Evolutionary conservation across 106 monocot genomes (phyloP).

Genomic region (Dendrobium catenatum): DNA sequence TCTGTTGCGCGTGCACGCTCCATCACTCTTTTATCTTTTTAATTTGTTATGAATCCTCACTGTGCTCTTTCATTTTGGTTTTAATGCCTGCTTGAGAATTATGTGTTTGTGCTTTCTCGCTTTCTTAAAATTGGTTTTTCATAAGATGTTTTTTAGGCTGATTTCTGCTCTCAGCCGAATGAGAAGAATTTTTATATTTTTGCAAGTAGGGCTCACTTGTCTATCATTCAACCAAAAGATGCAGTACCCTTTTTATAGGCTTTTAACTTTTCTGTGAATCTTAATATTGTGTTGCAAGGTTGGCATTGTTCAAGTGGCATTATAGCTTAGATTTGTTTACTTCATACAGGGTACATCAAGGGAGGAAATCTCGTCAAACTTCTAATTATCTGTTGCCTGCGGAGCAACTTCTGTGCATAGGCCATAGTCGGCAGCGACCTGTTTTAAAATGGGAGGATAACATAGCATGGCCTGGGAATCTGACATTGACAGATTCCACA

Average conservation of each 20-base stretch:
- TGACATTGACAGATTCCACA: slow-evolving; percentile 78
- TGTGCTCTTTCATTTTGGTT: too few species aligned
- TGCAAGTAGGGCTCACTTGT: too few species aligned
- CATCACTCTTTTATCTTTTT: too few species aligned
- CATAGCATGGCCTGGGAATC: slow-evolving; percentile 85
- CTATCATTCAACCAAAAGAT: too few species aligned
- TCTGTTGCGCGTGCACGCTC: too few species aligned
- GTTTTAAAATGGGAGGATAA: slow-evolving; percentile 96
- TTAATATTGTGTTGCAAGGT: not conserved
- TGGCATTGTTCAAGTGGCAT: not conserved
- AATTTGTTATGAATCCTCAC: too few species aligned
- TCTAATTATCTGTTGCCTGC: slow-evolving; percentile 27
- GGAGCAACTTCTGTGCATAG: slow-evolving; percentile 80
- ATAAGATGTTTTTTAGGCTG: too few species aligned
- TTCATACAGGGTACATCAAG: slow-evolving; percentile 68
- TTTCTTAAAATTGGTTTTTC: too few species aligned
- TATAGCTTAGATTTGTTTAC: not conserved
- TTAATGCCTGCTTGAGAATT: too few species aligned
- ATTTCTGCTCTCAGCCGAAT: too few species aligned
- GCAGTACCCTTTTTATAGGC: not conserved
- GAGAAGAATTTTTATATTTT: too few species aligned
- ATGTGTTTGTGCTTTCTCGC: too few species aligned
- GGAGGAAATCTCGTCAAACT: slow-evolving; percentile 54
- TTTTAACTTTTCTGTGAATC: not conserved
- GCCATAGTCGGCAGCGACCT: slow-evolving; percentile 70